phyloP scores from a whole-genome alignment of 73 alveolate species.

The Paramecium octaurelia region DNA sequence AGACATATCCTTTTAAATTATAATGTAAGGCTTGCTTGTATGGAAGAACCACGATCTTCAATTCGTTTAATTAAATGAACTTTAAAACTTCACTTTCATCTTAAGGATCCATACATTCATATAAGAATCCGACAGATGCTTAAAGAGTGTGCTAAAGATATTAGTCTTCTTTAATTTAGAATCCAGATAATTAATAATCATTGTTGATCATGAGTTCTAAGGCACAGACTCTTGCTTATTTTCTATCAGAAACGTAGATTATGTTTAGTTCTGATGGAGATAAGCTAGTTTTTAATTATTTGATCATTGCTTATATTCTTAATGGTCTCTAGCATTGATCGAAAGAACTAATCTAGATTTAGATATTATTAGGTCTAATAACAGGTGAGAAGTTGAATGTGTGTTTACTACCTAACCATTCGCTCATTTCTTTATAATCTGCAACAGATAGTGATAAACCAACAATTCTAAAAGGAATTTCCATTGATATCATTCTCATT shows the following conservation, averaged over 20 bases:
- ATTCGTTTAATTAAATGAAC: slow-evolving; percentile 36
- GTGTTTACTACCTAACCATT: slow-evolving; percentile 77
- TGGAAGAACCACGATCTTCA: background rate
- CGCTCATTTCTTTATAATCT: slow-evolving; percentile 87
- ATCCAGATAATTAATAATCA: background rate
- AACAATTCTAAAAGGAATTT: slow-evolving; percentile 77
- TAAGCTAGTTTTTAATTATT: background rate
- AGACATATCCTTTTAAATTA: slow-evolving; percentile 43
- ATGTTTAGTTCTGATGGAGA: slow-evolving; percentile 52
- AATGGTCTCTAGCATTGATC: slow-evolving; percentile 80
- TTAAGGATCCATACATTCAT: slow-evolving; percentile 74
- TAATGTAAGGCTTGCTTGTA: slow-evolving; percentile 28
- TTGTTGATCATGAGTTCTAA: slow-evolving; percentile 30
- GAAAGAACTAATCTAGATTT: slow-evolving; percentile 73
- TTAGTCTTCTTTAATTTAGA: slow-evolving; percentile 21
- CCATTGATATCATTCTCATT: slow-evolving; percentile 82
- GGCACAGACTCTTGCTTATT: slow-evolving; percentile 73
- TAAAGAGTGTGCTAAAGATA: slow-evolving; percentile 67
- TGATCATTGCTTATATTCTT: slow-evolving; percentile 49
- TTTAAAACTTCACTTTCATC: slow-evolving; percentile 74
- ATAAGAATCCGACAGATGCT: slow-evolving; percentile 78
- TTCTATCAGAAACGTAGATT: slow-evolving; percentile 77
- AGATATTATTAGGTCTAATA: slow-evolving; percentile 77
- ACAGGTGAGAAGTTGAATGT: slow-evolving; percentile 80
- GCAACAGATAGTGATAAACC: slow-evolving; percentile 87